Percentiles rank a stretch among this genome's conserved stretches.
These are phyloP conservation scores for Wallacemonas collosoma DNA, from an alignment of 208 protist genomes.

Conservation along the genomic window DNA sequence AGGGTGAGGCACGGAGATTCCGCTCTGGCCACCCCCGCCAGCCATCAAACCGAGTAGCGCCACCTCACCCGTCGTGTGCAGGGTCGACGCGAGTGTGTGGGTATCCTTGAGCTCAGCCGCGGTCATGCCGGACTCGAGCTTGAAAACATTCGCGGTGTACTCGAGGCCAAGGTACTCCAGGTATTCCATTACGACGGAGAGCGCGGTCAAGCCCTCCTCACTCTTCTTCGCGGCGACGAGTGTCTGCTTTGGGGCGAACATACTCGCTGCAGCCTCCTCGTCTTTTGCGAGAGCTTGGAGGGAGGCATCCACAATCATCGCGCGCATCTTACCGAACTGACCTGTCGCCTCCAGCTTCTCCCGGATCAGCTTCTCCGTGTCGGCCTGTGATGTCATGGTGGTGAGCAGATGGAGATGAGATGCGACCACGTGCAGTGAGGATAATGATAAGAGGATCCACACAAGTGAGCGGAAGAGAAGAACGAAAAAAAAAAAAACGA, in stretches of 20 bases:
- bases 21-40: neutral
- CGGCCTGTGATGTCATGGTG: slow-evolving; percentile 18
- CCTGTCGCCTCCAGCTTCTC: slow-evolving; percentile 73
- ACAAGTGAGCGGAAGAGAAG: slow-evolving; percentile 4
- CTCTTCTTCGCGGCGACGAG: slow-evolving; percentile 48
- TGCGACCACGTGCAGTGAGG: neutral
- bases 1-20: slow-evolving; percentile 14
- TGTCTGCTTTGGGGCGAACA: slow-evolving; percentile 49
- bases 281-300: slow-evolving; percentile 40
- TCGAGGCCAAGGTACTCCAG: slow-evolving; percentile 71
- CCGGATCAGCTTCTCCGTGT: slow-evolving; percentile 72
- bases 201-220: slow-evolving; percentile 37
- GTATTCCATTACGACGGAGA: slow-evolving; percentile 68
- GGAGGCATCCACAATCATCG: slow-evolving; percentile 87
- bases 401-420: neutral
- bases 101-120: slow-evolving; percentile 16
- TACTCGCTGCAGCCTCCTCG: neutral
- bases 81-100: neutral
- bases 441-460: neutral
- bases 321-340: slow-evolving; percentile 83
- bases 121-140: slow-evolving; percentile 61
- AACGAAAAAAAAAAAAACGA: slow-evolving; percentile 15
- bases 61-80: slow-evolving; percentile 12
- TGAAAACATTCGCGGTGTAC: slow-evolving; percentile 82
- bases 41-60: slow-evolving; percentile 14